A percentile compares a stretch with the other conserved stretches of the same genome.
These are phyloP conservation scores for Lobosporangium transversale DNA, from an alignment of 192 early-diverging fungal species.

Conservation along the genomic window DNA sequence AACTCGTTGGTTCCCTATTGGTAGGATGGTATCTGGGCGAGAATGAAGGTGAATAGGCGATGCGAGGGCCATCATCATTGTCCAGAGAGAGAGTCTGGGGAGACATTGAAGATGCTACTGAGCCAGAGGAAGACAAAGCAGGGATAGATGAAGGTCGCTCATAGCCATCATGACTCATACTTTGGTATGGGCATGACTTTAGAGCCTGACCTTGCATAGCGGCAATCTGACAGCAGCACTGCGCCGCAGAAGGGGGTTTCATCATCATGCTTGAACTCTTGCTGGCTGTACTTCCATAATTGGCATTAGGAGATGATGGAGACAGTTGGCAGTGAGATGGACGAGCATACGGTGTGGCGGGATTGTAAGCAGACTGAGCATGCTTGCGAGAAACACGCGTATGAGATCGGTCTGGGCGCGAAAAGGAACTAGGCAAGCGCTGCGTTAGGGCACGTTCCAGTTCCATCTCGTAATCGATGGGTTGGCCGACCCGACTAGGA, in stretches of 20 bases:
- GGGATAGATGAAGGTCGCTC: constrained; percentile 2
- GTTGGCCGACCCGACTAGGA: constrained; percentile 31
- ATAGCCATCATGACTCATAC: constrained; percentile 38
- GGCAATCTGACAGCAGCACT: constrained; percentile 51
- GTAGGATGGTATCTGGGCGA: constrained; percentile 20
- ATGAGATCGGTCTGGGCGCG: constrained; percentile 19
- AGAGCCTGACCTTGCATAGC: constrained; percentile 41
- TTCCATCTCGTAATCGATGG: constrained; percentile 51
- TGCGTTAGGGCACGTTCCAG: constrained; percentile 38
- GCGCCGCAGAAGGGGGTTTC: constrained; percentile 17
- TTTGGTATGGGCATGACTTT: constrained; percentile 38
- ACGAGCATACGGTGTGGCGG: constrained; percentile 32
- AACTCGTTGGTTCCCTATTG: not conserved
- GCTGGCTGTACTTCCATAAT: not conserved
- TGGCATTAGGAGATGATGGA: not conserved
- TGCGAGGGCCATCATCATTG: constrained; percentile 10
- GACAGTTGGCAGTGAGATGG: constrained; percentile 41
- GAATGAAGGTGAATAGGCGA: constrained; percentile 47
- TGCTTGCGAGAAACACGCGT: constrained; percentile 15
- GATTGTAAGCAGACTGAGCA: constrained; percentile 3
- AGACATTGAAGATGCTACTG: constrained; percentile 8
- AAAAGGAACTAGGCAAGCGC: constrained; percentile 47
- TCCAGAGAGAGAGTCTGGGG: constrained; percentile 6
- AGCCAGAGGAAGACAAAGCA: not conserved
- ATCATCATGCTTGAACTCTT: not conserved